Base-by-base conservation (phyloP, 1,139 yeast genomes). In the Maudiozyma humilis region DNA sequence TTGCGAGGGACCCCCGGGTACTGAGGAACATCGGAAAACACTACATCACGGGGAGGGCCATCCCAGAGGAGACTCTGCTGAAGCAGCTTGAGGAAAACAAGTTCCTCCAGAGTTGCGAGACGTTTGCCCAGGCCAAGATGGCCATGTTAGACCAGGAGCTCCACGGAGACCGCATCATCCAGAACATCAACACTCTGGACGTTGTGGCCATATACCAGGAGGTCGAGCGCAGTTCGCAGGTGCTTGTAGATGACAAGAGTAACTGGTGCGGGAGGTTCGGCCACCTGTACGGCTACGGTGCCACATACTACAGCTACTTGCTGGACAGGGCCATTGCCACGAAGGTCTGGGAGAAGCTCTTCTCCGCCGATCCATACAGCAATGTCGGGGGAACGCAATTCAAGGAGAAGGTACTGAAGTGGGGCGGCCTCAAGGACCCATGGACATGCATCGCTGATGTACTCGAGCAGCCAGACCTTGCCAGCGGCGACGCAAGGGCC, bases 221-320 rank as follows among this genome's bases (percentile, higher is more conserved):
- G 12, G 62, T 86, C 16, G 96, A 87, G 58, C 55, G 64, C 4
- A 64, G 74, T 20, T 65, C 81, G 42, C 61, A 66, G 46, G 75
- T 81, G 1, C 73, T 82, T 52, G 74, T 78, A 2, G 93, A 83
- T 56, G 65, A 69, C 16, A 69, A 74, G 57, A 80, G 94, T 1
- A 79, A 81, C 23, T 89, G 97, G 96, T 95, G 88, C 47, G 96
- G 95, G 1, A 87, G 82, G 60, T 89, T 91, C 64, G 95, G 96
- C 1, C 99, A 91, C 62, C 68, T 93, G 41, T 86, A 84, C 53
- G 88, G 96, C 1, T 91, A 91, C 60, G 98, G 98, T 0, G 86
- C 96, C 0, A 87, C 91, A 0, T 91, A 91, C 63, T 91, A 93
- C 66, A 84, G 96, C 36, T 91, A 93, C 62, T 66, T 91, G 47